Base-by-base conservation (phyloP, 805 yeast genomes). In the Metschnikowia koreensis region DNA sequence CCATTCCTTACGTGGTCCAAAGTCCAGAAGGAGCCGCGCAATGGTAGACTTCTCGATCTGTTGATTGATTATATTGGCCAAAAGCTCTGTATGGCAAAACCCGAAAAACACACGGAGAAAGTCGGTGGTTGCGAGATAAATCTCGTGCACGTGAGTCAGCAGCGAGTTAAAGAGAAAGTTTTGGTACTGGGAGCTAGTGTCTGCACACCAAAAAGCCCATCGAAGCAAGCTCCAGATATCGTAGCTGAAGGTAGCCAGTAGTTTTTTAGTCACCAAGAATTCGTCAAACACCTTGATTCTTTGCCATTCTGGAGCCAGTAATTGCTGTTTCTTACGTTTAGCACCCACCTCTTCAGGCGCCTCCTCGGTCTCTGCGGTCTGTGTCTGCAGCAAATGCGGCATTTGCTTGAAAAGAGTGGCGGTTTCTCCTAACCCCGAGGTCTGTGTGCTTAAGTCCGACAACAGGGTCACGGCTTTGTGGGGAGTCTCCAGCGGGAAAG, bases 141-240 rank as follows among this genome's bases (percentile, higher is more conserved):
- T 57, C 6, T 44, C 31, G 52, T 67, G 70, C 41, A 60, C 64
- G 33, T 56, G 51, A 1, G 66, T 57, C 36, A 41, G 51, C 7
- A 51, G 11, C 2, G 68, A 59, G 51, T 64, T 59, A 41, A 58
- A 55, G 15, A 58, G 54, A 11, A 48, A 47, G 13, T 15, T 41
- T 48, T 65, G 64, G 47, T 60, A 57, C 38, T 60, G 54, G 7
- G 65, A 51, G 12, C 67, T 60, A 48, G 55, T 49, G 28, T 66
- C 66, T 7, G 74, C 73, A 57, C 77, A 74, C 54, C 60, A 60
- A 44, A 70, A 68, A 10, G 69, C 54, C 77, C 77, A 74, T 38
- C 64, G 62, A 11, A 70, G 46, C 34, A 73, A 50, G 12, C 57
- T 50, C 76, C 75, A 70, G 6, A 73, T 11, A 38, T 51, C 61